Evolutionary conservation across 352 stramenopile genomes (phyloP).

Genomic region (Pythium grandisporangium): DNA sequence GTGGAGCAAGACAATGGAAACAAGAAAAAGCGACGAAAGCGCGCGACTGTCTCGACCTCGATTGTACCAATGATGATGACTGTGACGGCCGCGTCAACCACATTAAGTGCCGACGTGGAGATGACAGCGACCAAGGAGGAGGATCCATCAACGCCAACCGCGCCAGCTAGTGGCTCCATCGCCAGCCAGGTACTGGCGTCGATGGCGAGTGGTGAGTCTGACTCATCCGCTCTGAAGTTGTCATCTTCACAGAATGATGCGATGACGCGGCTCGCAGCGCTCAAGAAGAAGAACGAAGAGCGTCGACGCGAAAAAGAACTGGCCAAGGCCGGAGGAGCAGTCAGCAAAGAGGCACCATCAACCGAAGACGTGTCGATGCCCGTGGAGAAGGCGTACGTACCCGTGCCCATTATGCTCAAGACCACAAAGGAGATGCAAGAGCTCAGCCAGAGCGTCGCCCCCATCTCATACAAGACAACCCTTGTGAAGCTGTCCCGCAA

Average conservation of each 20-base stretch:
- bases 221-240: too few species aligned
- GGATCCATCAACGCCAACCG: too few species aligned
- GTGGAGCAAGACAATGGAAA: background rate
- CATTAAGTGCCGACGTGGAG: background rate
- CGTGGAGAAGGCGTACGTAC: constrained; percentile 48
- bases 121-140: constrained; percentile 6
- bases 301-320: constrained; percentile 38
- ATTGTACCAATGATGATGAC: constrained; percentile 21
- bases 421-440: constrained; percentile 44
- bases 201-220: too few species aligned
- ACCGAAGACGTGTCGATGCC: constrained; percentile 13
- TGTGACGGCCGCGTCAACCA: too few species aligned
- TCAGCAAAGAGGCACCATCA: background rate
- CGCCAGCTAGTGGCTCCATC: too few species aligned
- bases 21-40: constrained; percentile 14
- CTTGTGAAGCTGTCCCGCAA: constrained; percentile 73
- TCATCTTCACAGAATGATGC: constrained; percentile 53
- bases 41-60: constrained; percentile 15
- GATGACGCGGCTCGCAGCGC: constrained; percentile 52
- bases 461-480: constrained; percentile 52
- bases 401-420: constrained; percentile 61
- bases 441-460: constrained; percentile 29
- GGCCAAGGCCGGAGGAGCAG: background rate
- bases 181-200: too few species aligned
- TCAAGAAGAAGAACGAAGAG: constrained; percentile 77